Percentiles rank a stretch among this genome's conserved stretches.
These are phyloP conservation scores for Russula foetens DNA, from an alignment of 768 basidiomycete genomes.

Conservation along the genomic window DNA sequence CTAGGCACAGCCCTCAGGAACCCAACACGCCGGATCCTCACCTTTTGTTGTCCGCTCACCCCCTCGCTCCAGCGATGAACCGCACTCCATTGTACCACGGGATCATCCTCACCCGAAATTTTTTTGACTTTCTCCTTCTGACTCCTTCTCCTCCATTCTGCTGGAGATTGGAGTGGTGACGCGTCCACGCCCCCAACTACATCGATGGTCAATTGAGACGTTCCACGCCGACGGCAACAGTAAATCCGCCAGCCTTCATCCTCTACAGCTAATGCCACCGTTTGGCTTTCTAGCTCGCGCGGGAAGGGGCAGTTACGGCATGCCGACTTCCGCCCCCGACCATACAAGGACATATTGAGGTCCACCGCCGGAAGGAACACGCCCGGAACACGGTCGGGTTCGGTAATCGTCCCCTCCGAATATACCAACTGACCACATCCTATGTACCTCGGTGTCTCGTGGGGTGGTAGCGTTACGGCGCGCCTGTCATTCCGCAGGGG, in stretches of 20 bases:
- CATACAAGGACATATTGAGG: neutral
- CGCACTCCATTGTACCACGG: neutral
- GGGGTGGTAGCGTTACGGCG: too few relatives aligned
- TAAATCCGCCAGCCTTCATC: too few relatives aligned
- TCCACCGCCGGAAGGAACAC: neutral
- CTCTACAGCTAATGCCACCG: too few relatives aligned
- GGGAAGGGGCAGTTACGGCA: too few relatives aligned
- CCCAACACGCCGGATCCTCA: neutral
- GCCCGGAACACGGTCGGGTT: neutral
- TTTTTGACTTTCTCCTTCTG: neutral
- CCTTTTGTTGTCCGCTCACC: neutral
- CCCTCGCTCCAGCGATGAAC: neutral
- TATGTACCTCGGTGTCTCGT: too few relatives aligned
- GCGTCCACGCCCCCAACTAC: neutral
- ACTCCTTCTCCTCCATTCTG: neutral
- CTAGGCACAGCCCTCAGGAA: slow-evolving; percentile 1
- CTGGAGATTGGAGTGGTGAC: neutral
- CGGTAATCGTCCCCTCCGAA: neutral
- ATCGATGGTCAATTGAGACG: neutral
- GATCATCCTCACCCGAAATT: neutral
- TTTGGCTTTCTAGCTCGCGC: too few relatives aligned
- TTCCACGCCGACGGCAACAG: neutral
- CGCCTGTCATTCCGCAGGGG: too few relatives aligned
- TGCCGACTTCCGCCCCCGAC: too few relatives aligned
- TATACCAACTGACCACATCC: neutral